These are phyloP conservation scores for Babesia ovata DNA, from an alignment of 169 alveolate genomes.

Conservation along the genomic window DNA sequence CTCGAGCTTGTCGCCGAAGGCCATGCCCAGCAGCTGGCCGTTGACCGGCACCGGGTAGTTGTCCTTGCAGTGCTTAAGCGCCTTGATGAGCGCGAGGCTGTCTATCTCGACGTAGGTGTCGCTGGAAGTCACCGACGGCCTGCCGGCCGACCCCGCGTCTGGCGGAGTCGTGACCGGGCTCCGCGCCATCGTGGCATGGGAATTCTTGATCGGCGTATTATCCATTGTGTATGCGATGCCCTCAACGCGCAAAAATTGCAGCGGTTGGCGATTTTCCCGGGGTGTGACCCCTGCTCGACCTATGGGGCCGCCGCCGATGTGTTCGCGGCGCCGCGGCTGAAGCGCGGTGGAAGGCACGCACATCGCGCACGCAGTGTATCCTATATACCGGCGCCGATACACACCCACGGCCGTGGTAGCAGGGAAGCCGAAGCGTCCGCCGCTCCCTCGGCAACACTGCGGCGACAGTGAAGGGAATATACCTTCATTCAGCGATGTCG, in stretches of 20 bases:
- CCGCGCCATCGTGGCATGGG: constrained; percentile 14
- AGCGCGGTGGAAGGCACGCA: background rate
- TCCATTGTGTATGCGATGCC: constrained; percentile 16
- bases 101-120: constrained; percentile 76
- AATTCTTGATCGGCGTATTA: constrained; percentile 16
- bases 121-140: background rate
- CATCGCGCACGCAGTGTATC: background rate
- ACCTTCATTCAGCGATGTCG: constrained; percentile 4
- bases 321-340: background rate
- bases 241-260: background rate
- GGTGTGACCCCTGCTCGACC: constrained; percentile 13
- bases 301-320: constrained; percentile 3
- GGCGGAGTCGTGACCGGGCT: constrained; percentile 11
- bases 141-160: constrained; percentile 24
- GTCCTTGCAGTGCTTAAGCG: constrained; percentile 83
- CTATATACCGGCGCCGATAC: too few relatives aligned
- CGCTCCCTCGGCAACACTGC: too few relatives aligned
- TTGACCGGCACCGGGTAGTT: constrained; percentile 84
- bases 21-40: constrained; percentile 84
- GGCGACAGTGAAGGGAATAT: too few relatives aligned
- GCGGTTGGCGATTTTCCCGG: too few relatives aligned
- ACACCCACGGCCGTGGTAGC: background rate
- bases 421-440: background rate
- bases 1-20: constrained; percentile 79
- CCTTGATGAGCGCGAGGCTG: constrained; percentile 78